A percentile compares a stretch with the other conserved stretches of the same genome.
Conservation (phyloP, 371 early-diverging fungal species). For the Syncephalastrum monosporum region DNA sequence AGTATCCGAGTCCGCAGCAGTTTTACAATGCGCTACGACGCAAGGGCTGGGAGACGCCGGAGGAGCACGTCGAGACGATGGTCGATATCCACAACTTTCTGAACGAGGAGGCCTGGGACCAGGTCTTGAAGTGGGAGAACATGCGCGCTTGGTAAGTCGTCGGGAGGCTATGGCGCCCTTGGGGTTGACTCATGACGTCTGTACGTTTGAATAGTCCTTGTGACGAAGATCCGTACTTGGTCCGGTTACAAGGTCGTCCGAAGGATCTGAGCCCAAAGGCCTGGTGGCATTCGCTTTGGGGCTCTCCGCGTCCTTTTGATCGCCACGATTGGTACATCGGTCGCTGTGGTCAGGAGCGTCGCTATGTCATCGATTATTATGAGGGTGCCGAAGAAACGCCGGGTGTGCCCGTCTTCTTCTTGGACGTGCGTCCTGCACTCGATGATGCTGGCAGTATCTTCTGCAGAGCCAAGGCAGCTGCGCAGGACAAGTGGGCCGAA, state of each 20-base stretch:
- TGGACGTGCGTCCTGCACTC: slow-evolving; percentile 83
- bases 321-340: slow-evolving; percentile 82
- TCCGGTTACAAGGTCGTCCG: slow-evolving; percentile 83
- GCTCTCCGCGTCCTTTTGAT: slow-evolving; percentile 72
- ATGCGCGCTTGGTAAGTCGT: slow-evolving; percentile 64
- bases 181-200: not conserved
- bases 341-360: slow-evolving; percentile 69
- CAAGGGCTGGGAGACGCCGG: slow-evolving; percentile 92
- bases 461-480: slow-evolving; percentile 60
- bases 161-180: not conserved
- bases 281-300: slow-evolving; percentile 55
- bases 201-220: slow-evolving; percentile 40
- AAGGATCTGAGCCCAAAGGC: slow-evolving; percentile 80
- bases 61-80: slow-evolving; percentile 88
- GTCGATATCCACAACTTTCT: slow-evolving; percentile 97
- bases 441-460: slow-evolving; percentile 65
- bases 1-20: slow-evolving; percentile 94
- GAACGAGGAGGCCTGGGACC: slow-evolving; percentile 94
- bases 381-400: slow-evolving; percentile 64
- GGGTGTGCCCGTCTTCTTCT: slow-evolving; percentile 71
- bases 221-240: slow-evolving; percentile 63
- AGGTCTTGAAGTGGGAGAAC: slow-evolving; percentile 92
- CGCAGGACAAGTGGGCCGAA: slow-evolving; percentile 39
- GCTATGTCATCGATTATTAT: slow-evolving; percentile 82
- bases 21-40: slow-evolving; percentile 95